Percentiles rank a stretch among this genome's conserved stretches.
Evolutionary conservation across 2,329 filamentous ascomycete species (phyloP).

Genomic region (Pseudocercospora musae): DNA sequence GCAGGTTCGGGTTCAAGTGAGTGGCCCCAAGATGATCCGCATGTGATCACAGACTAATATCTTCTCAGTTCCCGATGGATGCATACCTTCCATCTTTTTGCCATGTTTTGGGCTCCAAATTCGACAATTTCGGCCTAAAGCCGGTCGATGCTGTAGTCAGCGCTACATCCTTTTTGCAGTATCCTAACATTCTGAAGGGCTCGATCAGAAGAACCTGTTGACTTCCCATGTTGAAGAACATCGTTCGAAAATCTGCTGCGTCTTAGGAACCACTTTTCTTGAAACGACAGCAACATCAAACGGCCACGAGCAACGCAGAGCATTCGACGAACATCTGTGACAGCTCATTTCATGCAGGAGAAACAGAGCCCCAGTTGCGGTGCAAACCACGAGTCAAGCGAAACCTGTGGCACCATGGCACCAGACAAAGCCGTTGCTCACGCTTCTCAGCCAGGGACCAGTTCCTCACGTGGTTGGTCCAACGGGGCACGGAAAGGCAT

Average conservation of each 20-base stretch:
- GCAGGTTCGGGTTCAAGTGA: conserved; percentile 6
- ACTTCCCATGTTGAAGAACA: not conserved
- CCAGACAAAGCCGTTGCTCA: not conserved
- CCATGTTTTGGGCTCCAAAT: no score
- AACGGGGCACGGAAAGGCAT: no score
- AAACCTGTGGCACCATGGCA: not conserved
- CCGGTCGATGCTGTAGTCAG: no score
- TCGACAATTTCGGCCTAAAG: no score
- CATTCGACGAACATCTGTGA: not conserved
- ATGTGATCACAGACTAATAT: not conserved
- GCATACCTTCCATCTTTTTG: no score
- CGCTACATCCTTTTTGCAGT: not conserved
- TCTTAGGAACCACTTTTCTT: not conserved
- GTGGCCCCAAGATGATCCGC: no score
- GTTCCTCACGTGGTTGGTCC: not conserved
- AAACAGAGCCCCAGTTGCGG: not conserved
- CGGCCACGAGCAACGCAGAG: not conserved
- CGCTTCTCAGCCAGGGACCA: not conserved
- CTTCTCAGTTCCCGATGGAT: no score
- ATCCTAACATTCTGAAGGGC: no score
- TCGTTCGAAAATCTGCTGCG: not conserved
- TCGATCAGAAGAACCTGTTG: not conserved
- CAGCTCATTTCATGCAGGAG: conserved; percentile 3
- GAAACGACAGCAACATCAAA: not conserved
- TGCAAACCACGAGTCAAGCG: not conserved